Evolutionary conservation across 768 basidiomycete genomes (phyloP), one percentile per base, ranked within the genome.

Genomic region (Lactarius indigo): DNA sequence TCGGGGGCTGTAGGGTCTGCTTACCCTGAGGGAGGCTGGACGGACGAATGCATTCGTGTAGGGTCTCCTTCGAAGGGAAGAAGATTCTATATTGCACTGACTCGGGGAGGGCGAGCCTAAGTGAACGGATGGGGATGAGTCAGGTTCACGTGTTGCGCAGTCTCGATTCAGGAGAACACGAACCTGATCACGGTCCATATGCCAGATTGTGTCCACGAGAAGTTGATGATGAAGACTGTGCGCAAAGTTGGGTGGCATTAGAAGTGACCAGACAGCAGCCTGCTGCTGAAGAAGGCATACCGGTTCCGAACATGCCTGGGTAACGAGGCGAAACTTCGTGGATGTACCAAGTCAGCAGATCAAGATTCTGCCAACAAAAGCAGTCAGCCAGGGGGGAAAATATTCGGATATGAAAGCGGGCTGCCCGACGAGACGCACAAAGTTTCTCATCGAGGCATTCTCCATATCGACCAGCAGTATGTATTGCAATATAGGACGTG

Each of bases 241-340:
- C 42, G 61, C 35, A 15, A 28, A 39, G 57, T 68, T 57, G 63
- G 47, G 66, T 56, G 57, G 57, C 50, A 60, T 55, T 58, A 56
- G 68, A 54, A 65, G 59, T 62, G 65, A 69, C 66, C 1, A 62
- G 58, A 70, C 64, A 69, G 56, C 47, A 37, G 47, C 17, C 42
- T 28, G 55, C 44, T 57, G 58, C 50, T 44, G 50, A 35, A 31
- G 66, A 52, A 57, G 61, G 72, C 78, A 70, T 74, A 87, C 90
- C 87, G 74, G 87, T 89, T 41, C 85, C 89, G 35, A 92, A 77
- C 85, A 92, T 84, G 62, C 90, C 90, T 60, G 91, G 88, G 77
- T 85, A 91, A 60, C 83, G 82, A 42, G 89, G 89, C 52, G 87
- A 79, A 35, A 88, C 79, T 70, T 92, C 88, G 66, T 83, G 83